These are phyloP conservation scores for Fusarium udum DNA, from an alignment of 2,329 filamentous ascomycete species.

Conservation along the genomic window DNA sequence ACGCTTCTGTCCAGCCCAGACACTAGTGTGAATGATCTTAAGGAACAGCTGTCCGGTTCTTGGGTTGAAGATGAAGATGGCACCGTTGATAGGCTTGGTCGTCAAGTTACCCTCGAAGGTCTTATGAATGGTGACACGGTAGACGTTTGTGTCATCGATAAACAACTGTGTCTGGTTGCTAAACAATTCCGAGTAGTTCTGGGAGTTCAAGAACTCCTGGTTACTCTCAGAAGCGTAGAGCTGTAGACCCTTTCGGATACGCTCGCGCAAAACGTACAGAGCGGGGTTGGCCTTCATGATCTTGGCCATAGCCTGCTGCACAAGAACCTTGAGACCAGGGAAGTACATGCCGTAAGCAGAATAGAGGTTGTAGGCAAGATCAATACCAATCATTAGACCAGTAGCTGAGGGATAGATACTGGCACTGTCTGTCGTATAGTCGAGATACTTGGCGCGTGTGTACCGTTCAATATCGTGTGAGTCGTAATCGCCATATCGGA, in stretches of 20 bases:
- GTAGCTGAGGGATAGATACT: slow-evolving; percentile 98
- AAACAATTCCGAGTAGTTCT: slow-evolving; percentile 99
- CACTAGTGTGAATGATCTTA: slow-evolving; percentile 99
- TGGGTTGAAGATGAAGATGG: slow-evolving; percentile 99
- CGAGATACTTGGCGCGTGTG: slow-evolving; percentile 95
- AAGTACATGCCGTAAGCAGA: slow-evolving; percentile 99
- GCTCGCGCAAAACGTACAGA: slow-evolving; percentile 93
- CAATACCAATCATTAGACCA: slow-evolving; percentile 96
- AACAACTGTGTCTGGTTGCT: slow-evolving; percentile 99
- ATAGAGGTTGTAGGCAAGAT: slow-evolving; percentile 97
- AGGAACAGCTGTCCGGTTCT: slow-evolving; percentile 96
- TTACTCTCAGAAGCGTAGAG: slow-evolving; percentile 98
- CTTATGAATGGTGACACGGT: slow-evolving; percentile 99
- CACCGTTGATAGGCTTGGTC: slow-evolving; percentile 98
- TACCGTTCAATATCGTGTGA: slow-evolving; percentile 99
- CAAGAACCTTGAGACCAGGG: slow-evolving; percentile 91
- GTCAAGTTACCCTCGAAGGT: slow-evolving; percentile 99
- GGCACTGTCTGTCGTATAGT: slow-evolving; percentile 98
- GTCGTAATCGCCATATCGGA: slow-evolving; percentile 97
- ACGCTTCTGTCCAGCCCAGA: slow-evolving; percentile 99
- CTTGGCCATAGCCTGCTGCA: slow-evolving; percentile 99
- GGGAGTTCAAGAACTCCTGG: slow-evolving; percentile 98
- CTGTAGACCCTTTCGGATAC: slow-evolving; percentile 97
- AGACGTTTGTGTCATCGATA: slow-evolving; percentile 99
- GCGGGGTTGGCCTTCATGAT: slow-evolving; percentile 99